A percentile compares a stretch with the other conserved stretches of the same genome.
phyloP scores from a whole-genome alignment of 1,284 basidiomycete genomes.

The Cryptococcus sp. region DNA sequence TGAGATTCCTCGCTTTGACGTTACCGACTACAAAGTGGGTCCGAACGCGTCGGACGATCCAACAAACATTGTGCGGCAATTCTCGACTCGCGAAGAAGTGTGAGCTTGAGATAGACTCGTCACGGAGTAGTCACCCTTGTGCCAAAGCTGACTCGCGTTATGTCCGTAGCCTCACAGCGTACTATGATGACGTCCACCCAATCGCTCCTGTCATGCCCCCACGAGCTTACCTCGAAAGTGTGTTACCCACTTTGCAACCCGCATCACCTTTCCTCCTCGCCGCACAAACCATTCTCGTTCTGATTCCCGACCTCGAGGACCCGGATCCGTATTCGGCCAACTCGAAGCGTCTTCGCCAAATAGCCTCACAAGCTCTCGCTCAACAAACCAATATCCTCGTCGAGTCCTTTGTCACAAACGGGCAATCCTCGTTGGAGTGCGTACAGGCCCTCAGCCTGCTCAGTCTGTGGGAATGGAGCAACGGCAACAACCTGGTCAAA shows the following conservation, averaged over 20 bases:
- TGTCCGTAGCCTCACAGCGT: constrained; percentile 38
- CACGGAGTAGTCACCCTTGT: not conserved
- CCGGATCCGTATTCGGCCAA: constrained; percentile 38
- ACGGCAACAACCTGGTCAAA: constrained; percentile 35
- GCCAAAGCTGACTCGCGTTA: not conserved
- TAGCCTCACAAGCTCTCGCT: constrained; percentile 31
- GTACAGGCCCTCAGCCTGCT: constrained; percentile 50
- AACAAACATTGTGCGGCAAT: constrained; percentile 40
- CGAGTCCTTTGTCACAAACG: constrained; percentile 18
- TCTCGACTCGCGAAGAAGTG: constrained; percentile 42
- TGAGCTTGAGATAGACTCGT: constrained; percentile 20
- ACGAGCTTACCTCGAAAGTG: constrained; percentile 36
- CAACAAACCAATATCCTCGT: constrained; percentile 27
- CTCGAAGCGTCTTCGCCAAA: constrained; percentile 44
- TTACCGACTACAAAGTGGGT: constrained; percentile 11
- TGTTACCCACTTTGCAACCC: constrained; percentile 36
- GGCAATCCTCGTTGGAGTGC: constrained; percentile 37
- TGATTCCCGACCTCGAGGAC: constrained; percentile 49
- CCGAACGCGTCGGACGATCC: constrained; percentile 30
- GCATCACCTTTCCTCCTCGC: constrained; percentile 53
- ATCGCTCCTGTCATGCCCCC: constrained; percentile 52
- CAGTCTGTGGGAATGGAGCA: constrained; percentile 52
- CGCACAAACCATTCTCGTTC: constrained; percentile 49
- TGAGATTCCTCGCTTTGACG: constrained; percentile 11
- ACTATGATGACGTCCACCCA: constrained; percentile 53